Conservation (phyloP, 2,329 filamentous ascomycete species). For the Cladobotryum protrusum region DNA sequence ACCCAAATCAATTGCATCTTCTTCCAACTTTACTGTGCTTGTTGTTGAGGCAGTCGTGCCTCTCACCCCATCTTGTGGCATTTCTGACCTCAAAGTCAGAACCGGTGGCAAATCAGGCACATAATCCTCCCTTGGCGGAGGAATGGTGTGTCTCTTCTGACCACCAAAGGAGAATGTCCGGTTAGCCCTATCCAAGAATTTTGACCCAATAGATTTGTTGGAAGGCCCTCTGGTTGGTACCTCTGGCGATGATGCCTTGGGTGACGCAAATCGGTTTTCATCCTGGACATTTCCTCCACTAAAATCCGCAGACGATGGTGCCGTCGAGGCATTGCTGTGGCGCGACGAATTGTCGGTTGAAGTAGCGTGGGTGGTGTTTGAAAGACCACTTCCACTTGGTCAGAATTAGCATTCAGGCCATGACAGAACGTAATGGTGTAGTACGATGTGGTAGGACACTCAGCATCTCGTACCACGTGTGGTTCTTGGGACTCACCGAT, state of each 20-base stretch:
- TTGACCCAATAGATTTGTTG: slow-evolving; percentile 41
- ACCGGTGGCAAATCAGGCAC: slow-evolving; percentile 34
- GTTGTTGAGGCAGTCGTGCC: slow-evolving; percentile 50
- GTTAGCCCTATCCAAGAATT: slow-evolving; percentile 50
- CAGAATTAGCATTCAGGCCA: slow-evolving; percentile 27
- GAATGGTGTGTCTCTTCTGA: slow-evolving; percentile 41
- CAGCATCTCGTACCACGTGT: neutral
- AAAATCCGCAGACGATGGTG: slow-evolving; percentile 50
- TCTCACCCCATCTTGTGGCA: slow-evolving; percentile 33
- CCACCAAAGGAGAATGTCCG: slow-evolving; percentile 56
- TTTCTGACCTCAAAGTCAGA: slow-evolving; percentile 27
- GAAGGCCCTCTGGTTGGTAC: slow-evolving; percentile 31
- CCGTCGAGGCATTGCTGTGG: slow-evolving; percentile 56
- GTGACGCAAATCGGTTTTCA: slow-evolving; percentile 21
- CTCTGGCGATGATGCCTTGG: slow-evolving; percentile 23
- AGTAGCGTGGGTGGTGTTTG: slow-evolving; percentile 54
- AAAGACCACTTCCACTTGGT: slow-evolving; percentile 52
- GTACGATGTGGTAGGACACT: neutral
- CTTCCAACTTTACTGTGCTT: slow-evolving; percentile 44
- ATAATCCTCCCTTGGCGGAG: slow-evolving; percentile 23
- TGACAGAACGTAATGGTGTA: neutral
- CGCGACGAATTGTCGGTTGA: slow-evolving; percentile 56
- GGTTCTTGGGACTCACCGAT: slow-evolving; percentile 41
- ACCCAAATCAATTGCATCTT: slow-evolving; percentile 46
- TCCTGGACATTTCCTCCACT: slow-evolving; percentile 20